Base-by-base conservation (phyloP, 306 rosid species). In the Prunus padus region DNA sequence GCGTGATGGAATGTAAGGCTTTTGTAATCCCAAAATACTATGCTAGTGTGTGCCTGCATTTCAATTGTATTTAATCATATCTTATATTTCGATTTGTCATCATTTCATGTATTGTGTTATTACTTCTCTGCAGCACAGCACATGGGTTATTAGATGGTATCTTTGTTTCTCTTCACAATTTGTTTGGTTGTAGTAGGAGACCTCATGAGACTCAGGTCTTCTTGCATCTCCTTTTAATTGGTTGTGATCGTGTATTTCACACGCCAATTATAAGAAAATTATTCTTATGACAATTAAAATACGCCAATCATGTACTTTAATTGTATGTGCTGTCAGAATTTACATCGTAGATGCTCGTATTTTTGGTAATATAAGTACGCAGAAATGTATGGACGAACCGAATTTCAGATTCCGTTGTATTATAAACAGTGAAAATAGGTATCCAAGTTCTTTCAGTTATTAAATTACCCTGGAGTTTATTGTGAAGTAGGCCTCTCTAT, bases 1-100 rank as follows among this genome's bases (percentile, higher is more conserved):
- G 52, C 13, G 61, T 72, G 31, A 62, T 73, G 64, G 52, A 61
- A 77, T 56, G 67, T 14, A 54, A 23, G 82, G 71, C 75, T 50
- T 37, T 37, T 71, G 47, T 66, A 59, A 74, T 46, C 64, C 65
- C 33, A 47, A 20, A 20, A 33, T 20, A 49, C 79, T 60, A 28
- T 20, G 46, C 55, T 46, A 45, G 31, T 25, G 47, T 14, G 45
- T 23, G 61, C 15, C 22, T 65, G 74, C 8, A 65, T 56, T 51
- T 75, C 76, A 30, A 40, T 50, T 18, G 54, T 71, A n/a, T 71
- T 65, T 33, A 13, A 37, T 55, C 0, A 0, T 71, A 13, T 54
- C 65, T 13, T 55, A 23, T 26, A 9, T 65, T 42, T 74, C 14
- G 0, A 19, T 52, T 18, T 20, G 18, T 80, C 16, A 13, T 79